Evolutionary conservation across 78 protist species (phyloP).

Genomic region (Dictyostelium firmibasis): DNA sequence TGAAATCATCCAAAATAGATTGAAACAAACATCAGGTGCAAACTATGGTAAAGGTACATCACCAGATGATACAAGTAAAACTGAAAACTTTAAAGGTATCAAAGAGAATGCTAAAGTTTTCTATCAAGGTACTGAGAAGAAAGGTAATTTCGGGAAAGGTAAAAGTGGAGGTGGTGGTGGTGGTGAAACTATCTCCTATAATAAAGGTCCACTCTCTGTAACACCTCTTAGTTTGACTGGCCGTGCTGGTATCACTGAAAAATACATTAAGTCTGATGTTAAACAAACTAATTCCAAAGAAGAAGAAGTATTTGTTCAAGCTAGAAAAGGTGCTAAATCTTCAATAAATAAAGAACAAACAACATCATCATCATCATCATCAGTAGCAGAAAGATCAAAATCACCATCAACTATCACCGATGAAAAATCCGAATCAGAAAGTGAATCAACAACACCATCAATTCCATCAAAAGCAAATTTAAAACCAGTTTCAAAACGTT

Average conservation of each 20-base stretch:
- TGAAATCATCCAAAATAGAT: slow-evolving; percentile 25
- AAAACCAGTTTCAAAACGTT: slow-evolving; percentile 7
- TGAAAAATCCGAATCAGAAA: background rate
- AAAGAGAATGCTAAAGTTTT: slow-evolving; percentile 76
- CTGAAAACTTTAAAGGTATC: slow-evolving; percentile 74
- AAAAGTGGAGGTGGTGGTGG: slow-evolving; percentile 53
- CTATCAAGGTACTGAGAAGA: slow-evolving; percentile 59
- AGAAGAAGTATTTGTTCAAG: background rate
- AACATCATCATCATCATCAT: background rate
- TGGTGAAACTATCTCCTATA: slow-evolving; percentile 38
- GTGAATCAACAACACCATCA: background rate
- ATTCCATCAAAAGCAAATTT: background rate
- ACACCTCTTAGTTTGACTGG: slow-evolving; percentile 54
- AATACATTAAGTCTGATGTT: slow-evolving; percentile 53
- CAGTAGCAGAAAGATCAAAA: background rate
- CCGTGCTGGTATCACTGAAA: slow-evolving; percentile 71
- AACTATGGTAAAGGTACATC: slow-evolving; percentile 79
- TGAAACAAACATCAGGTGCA: slow-evolving; percentile 81
- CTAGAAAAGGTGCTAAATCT: background rate
- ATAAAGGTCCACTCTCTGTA: slow-evolving; percentile 58
- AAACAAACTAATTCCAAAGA: slow-evolving; percentile 23
- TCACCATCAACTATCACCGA: background rate
- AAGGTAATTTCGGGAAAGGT: background rate
- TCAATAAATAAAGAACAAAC: background rate
- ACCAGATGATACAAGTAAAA: slow-evolving; percentile 59